phyloP scores from a whole-genome alignment of 108 stramenopile genomes.

The Schizochytrium sp. region DNA sequence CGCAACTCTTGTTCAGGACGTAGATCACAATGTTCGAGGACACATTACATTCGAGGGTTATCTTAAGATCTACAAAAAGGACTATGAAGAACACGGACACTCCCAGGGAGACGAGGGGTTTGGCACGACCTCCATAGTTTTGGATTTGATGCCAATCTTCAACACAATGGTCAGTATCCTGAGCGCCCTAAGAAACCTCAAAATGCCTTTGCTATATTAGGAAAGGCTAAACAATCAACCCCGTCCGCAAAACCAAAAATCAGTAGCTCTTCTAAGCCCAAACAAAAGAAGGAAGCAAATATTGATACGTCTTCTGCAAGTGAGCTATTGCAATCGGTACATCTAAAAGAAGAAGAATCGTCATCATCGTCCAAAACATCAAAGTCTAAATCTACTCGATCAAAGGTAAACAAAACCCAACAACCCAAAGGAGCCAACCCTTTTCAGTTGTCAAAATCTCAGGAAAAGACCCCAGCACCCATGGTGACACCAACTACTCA shows the following conservation, averaged over 20 bases:
- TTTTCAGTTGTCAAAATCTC: no score
- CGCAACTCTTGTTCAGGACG: not conserved
- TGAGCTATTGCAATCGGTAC: no score
- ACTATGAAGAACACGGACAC: constrained; percentile 18
- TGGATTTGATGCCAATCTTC: not conserved
- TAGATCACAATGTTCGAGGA: not conserved
- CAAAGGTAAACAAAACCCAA: no score
- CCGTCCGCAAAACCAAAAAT: not conserved
- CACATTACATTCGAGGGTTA: not conserved
- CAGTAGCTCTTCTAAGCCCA: not conserved
- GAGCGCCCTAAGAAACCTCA: not conserved
- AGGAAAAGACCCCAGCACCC: no score
- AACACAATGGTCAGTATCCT: constrained; percentile 38
- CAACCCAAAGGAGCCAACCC: no score
- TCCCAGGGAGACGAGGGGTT: not conserved
- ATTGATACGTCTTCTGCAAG: no score
- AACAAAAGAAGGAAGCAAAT: not conserved
- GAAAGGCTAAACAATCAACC: not conserved
- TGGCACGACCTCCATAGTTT: constrained; percentile 23
- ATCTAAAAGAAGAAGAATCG: no score
- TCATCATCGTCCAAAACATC: no score
- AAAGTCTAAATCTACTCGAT: no score
- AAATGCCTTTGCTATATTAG: constrained; percentile 20
- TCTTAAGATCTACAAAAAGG: constrained; percentile 54
- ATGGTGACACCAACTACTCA: no score